Base-by-base conservation (phyloP, 2,329 filamentous ascomycete genomes). In the Aspergillus latus region DNA sequence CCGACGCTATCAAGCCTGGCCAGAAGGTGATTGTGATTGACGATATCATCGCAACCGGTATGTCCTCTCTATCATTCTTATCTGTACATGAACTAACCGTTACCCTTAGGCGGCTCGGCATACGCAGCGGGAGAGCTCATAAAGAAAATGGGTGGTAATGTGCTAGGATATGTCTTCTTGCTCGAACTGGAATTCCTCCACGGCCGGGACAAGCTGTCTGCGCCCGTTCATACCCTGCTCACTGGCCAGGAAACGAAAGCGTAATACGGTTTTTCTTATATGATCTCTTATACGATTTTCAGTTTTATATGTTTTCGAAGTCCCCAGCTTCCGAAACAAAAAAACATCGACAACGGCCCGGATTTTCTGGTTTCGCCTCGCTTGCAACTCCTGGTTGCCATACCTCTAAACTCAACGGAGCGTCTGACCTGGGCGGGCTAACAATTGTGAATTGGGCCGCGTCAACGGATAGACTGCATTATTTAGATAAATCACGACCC, bases 21-120 rank as follows among this genome's bases (percentile, higher is more conserved):
- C 90, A 96, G 79, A 92, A 88, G 74, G 93, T 96, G 56, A 80
- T 99, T 60, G 84, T 99, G 63, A 92, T 99, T 32, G 94, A 99
- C 75, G 94, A 99, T 74, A 96, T 99, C 71, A 97, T 99, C 78
- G 94, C 94, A 56, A 99, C 94, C 63, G 93, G 93, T 96, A 81
- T 74, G 88, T 56, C 39, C 42, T n/a, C 30, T 16, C 15, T 48
- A 45, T 49, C 40, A 26, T 4, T 36, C 37, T 28, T 26, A 44
- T 39, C 39, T 44, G 34, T 16, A 15, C 30, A 16, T 15, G 10
- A 11, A 39, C 44, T 50, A 13, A 47, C 39, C 32, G 7, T 15
- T 45, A 15, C 3, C 9, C 46, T 11, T 13, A 96, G 93, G 93
- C 76, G 94, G 94, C 66, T 96, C 92, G 63, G 94, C 94, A 55